A percentile compares a stretch with the other conserved stretches of the same genome.
Conservation (phyloP, 495 filamentous ascomycete genomes). For the Lentithecium fluviatile region DNA sequence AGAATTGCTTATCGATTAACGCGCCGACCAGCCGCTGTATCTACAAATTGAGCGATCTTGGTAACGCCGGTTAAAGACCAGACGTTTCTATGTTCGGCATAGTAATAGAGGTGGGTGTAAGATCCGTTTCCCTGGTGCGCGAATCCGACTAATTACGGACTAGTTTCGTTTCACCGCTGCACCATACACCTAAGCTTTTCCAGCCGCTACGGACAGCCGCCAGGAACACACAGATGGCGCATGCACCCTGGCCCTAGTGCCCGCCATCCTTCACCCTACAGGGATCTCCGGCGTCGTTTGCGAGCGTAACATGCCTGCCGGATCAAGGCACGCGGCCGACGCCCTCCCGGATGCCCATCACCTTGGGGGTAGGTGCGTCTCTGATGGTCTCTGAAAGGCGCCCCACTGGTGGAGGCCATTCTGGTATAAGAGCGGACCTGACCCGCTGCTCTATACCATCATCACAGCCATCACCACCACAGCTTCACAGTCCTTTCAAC, state of each 20-base stretch:
- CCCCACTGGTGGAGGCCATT: background rate
- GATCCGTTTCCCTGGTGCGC: background rate
- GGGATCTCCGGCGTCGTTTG: conserved; percentile 9
- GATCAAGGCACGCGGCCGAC: background rate
- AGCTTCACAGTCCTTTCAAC: background rate
- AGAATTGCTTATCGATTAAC: no score
- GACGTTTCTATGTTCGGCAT: background rate
- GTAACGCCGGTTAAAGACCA: conserved; percentile 14
- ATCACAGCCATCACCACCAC: conserved; percentile 1
- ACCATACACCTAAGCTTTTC: conserved; percentile 22
- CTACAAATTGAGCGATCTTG: no score
- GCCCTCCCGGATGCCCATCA: background rate
- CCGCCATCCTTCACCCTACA: conserved; percentile 19
- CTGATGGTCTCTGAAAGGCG: background rate
- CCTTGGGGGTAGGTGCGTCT: conserved; percentile 8
- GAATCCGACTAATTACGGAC: conserved; percentile 14
- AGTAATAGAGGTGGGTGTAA: background rate
- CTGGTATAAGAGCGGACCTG: conserved; percentile 1
- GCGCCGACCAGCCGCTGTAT: no score
- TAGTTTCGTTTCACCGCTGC: conserved; percentile 31
- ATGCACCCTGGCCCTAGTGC: conserved; percentile 20
- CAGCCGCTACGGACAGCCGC: conserved; percentile 16
- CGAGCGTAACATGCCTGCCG: conserved; percentile 1
- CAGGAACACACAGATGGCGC: conserved; percentile 18
- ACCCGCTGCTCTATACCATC: background rate